Conservation (phyloP, 306 rosid genomes). For the Rosa multiflora region DNA sequence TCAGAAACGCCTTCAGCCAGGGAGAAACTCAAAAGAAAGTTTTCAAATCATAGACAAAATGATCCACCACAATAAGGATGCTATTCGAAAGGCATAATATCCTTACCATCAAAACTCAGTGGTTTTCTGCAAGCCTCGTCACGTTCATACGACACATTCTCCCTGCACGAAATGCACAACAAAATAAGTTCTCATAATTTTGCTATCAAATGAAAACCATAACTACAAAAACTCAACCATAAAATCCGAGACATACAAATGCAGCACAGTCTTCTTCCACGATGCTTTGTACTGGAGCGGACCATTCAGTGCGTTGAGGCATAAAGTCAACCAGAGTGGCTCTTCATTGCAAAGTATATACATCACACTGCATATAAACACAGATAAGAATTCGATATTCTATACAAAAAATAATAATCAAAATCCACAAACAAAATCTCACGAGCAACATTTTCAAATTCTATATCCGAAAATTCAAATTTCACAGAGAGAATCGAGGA, state of each 20-base stretch:
- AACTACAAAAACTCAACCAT: not conserved
- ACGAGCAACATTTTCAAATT: not conserved
- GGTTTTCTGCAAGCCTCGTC: slow-evolving; percentile 37
- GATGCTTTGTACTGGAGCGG: slow-evolving; percentile 73
- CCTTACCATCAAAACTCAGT: slow-evolving; percentile 71
- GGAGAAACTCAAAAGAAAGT: not conserved
- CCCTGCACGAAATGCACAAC: slow-evolving; percentile 47
- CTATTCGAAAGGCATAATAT: slow-evolving; percentile 11
- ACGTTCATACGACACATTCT: slow-evolving; percentile 42
- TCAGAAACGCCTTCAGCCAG: not conserved
- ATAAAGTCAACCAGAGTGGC: slow-evolving; percentile 82
- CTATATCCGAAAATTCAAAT: slow-evolving; percentile 1
- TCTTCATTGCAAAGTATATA: slow-evolving; percentile 88
- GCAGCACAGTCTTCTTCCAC: slow-evolving; percentile 85
- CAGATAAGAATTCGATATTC: not conserved
- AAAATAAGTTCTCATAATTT: not conserved
- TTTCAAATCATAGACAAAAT: slow-evolving; percentile 1
- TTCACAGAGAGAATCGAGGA: not conserved
- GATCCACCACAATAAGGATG: not conserved
- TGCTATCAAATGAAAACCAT: not conserved
- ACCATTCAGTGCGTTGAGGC: slow-evolving; percentile 59
- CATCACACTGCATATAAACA: slow-evolving; percentile 62
- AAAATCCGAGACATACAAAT: slow-evolving; percentile 47
- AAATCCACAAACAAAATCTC: too few species aligned
- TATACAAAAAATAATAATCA: too few species aligned